phyloP scores from a whole-genome alignment of 2,329 filamentous ascomycete species.

The Trichoderma cornu-damae region DNA sequence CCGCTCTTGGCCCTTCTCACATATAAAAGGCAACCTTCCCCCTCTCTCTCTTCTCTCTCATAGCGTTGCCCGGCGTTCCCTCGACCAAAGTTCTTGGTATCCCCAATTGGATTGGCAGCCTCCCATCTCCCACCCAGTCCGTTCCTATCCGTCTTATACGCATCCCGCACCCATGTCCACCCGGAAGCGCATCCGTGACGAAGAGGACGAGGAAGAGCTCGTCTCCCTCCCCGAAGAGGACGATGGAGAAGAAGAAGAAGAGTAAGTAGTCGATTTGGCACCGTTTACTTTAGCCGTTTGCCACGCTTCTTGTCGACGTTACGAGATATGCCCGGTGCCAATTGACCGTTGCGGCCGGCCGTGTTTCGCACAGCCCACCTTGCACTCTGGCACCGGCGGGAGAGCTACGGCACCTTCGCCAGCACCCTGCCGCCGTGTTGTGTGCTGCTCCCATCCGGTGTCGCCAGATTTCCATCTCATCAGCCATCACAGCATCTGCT shows the following conservation, averaged over 20 bases:
- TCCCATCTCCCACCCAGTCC: background rate
- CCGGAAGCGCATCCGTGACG: conserved; percentile 55
- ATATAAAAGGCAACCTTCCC: conserved; percentile 20
- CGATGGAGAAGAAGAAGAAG: conserved; percentile 50
- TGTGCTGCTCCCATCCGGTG: background rate
- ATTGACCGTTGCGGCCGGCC: background rate
- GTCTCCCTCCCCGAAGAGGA: conserved; percentile 50
- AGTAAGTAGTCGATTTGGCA: conserved; percentile 41
- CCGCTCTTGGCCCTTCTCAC: conserved; percentile 10
- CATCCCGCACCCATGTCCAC: conserved; percentile 21
- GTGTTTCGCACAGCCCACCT: background rate
- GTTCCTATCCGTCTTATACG: conserved; percentile 9
- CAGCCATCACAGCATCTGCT: background rate
- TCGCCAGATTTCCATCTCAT: background rate
- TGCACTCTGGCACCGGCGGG: background rate
- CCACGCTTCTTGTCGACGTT: background rate
- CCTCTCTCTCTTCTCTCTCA: no score
- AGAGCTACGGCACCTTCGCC: background rate
- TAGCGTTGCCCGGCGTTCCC: conserved; percentile 10
- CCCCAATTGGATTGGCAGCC: conserved; percentile 10
- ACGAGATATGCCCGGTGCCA: background rate
- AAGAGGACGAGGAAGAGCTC: conserved; percentile 55
- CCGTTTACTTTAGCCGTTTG: background rate
- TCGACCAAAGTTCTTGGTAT: conserved; percentile 19
- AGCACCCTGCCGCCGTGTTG: background rate